These are phyloP conservation scores for Globisporangium acanthophoron DNA, from an alignment of 352 stramenopile genomes.

Conservation along the genomic window DNA sequence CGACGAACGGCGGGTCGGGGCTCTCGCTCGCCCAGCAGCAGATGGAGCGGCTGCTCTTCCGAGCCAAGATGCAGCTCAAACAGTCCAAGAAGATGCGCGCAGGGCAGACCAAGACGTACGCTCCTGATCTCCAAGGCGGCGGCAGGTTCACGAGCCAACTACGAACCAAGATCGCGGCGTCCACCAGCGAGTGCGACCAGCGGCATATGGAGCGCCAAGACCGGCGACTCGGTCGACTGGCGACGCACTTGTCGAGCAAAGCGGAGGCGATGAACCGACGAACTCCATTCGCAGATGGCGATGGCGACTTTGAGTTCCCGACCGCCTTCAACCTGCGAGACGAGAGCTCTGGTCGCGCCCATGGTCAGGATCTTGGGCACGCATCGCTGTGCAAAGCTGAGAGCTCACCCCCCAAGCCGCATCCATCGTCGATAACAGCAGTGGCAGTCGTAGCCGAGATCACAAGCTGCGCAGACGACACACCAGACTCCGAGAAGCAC, in stretches of 20 bases:
- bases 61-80: conserved; percentile 72
- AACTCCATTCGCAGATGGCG: conserved; percentile 2
- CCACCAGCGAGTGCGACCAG: conserved; percentile 41
- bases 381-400: neutral
- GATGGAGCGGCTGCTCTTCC: conserved; percentile 70
- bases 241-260: conserved; percentile 35
- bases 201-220: conserved; percentile 38
- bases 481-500: neutral
- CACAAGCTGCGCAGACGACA: neutral
- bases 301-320: conserved; percentile 2
- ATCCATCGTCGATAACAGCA: neutral
- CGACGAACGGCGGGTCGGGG: conserved; percentile 52
- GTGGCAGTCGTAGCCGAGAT: neutral
- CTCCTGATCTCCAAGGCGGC: conserved; percentile 36
- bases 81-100: conserved; percentile 67
- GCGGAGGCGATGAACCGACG: conserved; percentile 35
- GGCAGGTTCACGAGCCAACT: conserved; percentile 46
- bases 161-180: conserved; percentile 36
- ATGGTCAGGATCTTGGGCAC: neutral
- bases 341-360: neutral
- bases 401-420: neutral
- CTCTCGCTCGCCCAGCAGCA: conserved; percentile 72
- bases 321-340: conserved; percentile 10
- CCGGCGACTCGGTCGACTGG: conserved; percentile 29
- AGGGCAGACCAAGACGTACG: conserved; percentile 43